Conservation (phyloP, 371 early-diverging fungal species). For the Choanephora cucurbitarum region DNA sequence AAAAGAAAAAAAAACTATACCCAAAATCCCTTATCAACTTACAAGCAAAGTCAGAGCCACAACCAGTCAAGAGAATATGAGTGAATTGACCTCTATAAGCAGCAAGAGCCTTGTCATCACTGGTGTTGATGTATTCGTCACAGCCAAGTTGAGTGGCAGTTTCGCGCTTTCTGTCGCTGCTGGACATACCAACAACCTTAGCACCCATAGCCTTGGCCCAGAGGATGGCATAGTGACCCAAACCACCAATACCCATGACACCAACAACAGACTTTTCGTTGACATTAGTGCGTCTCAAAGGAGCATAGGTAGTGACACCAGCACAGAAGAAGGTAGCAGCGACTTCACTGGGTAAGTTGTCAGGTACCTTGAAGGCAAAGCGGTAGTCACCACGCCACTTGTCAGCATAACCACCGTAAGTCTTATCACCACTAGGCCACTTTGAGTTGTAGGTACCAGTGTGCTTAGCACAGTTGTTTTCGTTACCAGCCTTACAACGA, state of each 20-base stretch:
- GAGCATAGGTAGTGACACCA: constrained; percentile 61
- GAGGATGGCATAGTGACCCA: constrained; percentile 65
- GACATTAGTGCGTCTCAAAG: constrained; percentile 43
- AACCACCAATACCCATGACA: constrained; percentile 70
- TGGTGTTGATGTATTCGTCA: constrained; percentile 30
- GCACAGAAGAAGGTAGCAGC: constrained; percentile 58
- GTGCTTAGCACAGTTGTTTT: constrained; percentile 26
- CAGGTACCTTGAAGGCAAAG: constrained; percentile 65
- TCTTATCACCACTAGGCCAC: constrained; percentile 54
- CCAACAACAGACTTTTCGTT: constrained; percentile 81
- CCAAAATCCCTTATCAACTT: no score
- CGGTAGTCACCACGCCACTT: constrained; percentile 39
- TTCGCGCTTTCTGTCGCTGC: constrained; percentile 32
- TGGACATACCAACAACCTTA: constrained; percentile 50
- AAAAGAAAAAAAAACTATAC: constrained; percentile 6
- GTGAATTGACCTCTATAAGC: constrained; percentile 8
- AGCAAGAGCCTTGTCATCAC: constrained; percentile 12
- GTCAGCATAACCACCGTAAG: constrained; percentile 66
- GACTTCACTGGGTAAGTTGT: constrained; percentile 44
- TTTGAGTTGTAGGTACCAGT: constrained; percentile 54
- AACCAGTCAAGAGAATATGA: constrained; percentile 37
- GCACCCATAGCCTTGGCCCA: constrained; percentile 63
- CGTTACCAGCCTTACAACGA: constrained; percentile 25
- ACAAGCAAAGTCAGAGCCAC: constrained; percentile 41
- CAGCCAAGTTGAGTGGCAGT: constrained; percentile 36